Evolutionary conservation across 2,329 filamentous ascomycete species (phyloP).

Genomic region (Fusarium liriodendri): DNA sequence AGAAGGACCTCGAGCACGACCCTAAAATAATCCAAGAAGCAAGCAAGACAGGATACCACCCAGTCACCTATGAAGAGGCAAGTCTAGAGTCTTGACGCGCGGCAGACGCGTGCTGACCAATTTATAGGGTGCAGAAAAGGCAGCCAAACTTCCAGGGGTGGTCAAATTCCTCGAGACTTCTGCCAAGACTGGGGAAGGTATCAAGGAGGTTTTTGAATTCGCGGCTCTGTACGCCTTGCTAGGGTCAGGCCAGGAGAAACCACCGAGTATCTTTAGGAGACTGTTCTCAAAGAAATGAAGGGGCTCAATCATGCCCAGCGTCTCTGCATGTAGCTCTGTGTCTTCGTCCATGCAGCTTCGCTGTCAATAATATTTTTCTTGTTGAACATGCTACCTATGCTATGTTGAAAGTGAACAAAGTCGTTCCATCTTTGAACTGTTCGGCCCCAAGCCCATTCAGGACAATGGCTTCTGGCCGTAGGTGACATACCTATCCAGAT

Average conservation of each 20-base stretch:
- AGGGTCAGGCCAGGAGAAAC: neutral
- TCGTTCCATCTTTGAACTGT: neutral
- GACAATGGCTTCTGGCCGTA: neutral
- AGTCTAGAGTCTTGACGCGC: neutral
- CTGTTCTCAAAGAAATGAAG: neutral
- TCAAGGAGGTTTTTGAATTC: neutral
- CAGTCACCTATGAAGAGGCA: neutral
- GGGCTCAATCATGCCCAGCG: neutral
- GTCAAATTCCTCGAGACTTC: conserved; percentile 1
- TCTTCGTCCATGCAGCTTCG: neutral
- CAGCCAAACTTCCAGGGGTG: neutral
- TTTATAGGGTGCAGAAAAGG: neutral
- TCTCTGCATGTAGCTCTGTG: neutral
- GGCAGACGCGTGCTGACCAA: neutral
- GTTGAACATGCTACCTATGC: neutral
- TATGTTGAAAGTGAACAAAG: neutral
- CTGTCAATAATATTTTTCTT: too few species aligned
- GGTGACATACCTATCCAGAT: neutral
- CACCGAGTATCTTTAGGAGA: neutral
- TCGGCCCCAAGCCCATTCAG: neutral
- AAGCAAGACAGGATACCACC: neutral
- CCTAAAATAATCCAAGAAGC: neutral
- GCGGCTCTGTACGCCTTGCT: neutral
- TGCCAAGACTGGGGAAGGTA: neutral
- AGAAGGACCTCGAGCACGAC: neutral